These are phyloP conservation scores for Zanthoxylum bungeanum DNA, from an alignment of 345 rosid genomes.

Conservation along the genomic window DNA sequence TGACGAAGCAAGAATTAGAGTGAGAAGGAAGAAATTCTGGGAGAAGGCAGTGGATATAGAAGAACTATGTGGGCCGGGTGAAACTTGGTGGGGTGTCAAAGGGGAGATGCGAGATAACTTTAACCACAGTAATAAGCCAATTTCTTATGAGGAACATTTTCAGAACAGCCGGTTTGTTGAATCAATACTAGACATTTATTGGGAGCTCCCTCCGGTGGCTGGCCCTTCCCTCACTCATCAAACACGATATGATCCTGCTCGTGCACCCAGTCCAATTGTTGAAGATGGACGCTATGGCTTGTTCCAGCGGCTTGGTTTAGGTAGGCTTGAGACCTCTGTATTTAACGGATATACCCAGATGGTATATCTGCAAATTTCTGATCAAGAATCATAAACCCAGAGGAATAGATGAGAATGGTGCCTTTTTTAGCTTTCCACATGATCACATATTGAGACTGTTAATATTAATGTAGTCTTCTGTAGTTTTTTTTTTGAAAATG, in stretches of 20 bases:
- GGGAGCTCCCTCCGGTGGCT: slow-evolving; percentile 97
- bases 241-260: slow-evolving; percentile 88
- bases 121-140: slow-evolving; percentile 64
- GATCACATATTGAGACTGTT: slow-evolving; percentile 22
- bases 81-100: slow-evolving; percentile 98
- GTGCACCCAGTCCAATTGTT: slow-evolving; percentile 65
- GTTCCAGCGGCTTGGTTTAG: slow-evolving; percentile 75
- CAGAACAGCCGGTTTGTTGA: slow-evolving; percentile 84
- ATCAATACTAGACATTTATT: slow-evolving; percentile 76
- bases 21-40: slow-evolving; percentile 86
- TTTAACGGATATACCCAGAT: slow-evolving; percentile 98
- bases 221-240: slow-evolving; percentile 99
- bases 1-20: slow-evolving; percentile 85
- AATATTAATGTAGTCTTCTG: slow-evolving; percentile 20
- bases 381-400: slow-evolving; percentile 41
- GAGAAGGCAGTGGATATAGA: slow-evolving; percentile 82
- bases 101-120: slow-evolving; percentile 91
- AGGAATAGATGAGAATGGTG: slow-evolving; percentile 15
- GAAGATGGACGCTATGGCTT: slow-evolving; percentile 82
- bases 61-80: slow-evolving; percentile 77
- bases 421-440: slow-evolving; percentile 13
- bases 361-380: slow-evolving; percentile 82
- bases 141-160: slow-evolving; percentile 73
- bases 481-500: too few relatives aligned
- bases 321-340: slow-evolving; percentile 67